Base-by-base conservation (phyloP, 2,329 filamentous ascomycete genomes). In the Talaromyces marneffei region DNA sequence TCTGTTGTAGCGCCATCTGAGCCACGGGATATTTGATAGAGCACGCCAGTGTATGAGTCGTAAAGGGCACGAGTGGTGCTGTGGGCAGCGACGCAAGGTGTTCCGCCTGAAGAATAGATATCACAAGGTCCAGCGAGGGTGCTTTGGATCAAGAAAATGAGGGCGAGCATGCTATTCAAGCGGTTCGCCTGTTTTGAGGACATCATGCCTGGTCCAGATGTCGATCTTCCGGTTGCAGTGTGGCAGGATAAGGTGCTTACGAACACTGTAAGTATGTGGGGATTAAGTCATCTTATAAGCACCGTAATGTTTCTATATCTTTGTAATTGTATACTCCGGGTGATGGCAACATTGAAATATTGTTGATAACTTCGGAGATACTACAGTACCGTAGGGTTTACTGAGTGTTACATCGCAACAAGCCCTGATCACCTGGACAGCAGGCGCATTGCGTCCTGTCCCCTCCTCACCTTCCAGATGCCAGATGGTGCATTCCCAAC, bases 11-110 rank as follows among this genome's bases (percentile, higher is more conserved):
- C 67, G 42, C 75, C 68, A 68, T 78, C 76, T 7, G 83, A 86
- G 56, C 74, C 80, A 52, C 85, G 84, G 59, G 77, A 77, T 2
- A 87, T 79, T 65, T 87, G 83, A 70, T 88, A 87, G 1, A 87
- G 80, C 0, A 81, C 56, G 3, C 83, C 82, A 7, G 57, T 75
- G 73, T 75, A 87, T 57, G 76, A 66, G 65, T 72, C 79, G 72
- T 87, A 87, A 6, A 88, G 71, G 16, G 85, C 83, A 3, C 85
- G 82, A 61, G 85, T 87, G n/a, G 84, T 87, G 69, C 83, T 83
- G 69, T 87, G 85, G 0, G 85, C 85, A 0, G 85, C 85, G 10
- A 87, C 74, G 66, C 85, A 88, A n/a, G 85, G 83, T 1, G 83
- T 86, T 56, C 79, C 79, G 0, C 83, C 85, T 0, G 79, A 77